Conservation (phyloP, 768 basidiomycete genomes). For the Mycena belliarum region DNA sequence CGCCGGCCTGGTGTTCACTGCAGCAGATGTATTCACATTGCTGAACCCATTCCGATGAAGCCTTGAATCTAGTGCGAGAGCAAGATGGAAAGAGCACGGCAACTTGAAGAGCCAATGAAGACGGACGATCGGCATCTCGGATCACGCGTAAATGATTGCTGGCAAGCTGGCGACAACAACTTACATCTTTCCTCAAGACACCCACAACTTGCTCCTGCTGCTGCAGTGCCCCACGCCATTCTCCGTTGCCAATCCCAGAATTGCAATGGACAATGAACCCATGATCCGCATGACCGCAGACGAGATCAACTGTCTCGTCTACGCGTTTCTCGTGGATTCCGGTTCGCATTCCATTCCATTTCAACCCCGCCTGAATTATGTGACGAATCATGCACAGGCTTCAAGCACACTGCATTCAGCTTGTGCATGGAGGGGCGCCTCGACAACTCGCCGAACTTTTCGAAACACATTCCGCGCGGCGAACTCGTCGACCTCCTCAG, state of each 20-base stretch:
- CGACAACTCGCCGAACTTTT: constrained; percentile 65
- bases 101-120: too few relatives aligned
- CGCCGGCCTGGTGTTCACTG: too few relatives aligned
- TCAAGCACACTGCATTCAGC: constrained; percentile 81
- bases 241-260: too few relatives aligned
- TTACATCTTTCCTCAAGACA: background rate
- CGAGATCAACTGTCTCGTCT: constrained; percentile 83
- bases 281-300: constrained; percentile 73
- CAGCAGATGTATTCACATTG: too few relatives aligned
- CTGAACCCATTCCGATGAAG: too few relatives aligned
- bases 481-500: constrained; percentile 79
- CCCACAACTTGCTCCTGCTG: background rate
- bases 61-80: too few relatives aligned
- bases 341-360: constrained; percentile 44
- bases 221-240: too few relatives aligned
- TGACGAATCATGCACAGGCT: constrained; percentile 48
- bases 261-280: constrained; percentile 24
- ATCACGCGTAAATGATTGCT: too few relatives aligned
- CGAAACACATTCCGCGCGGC: constrained; percentile 77
- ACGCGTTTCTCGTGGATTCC: constrained; percentile 82
- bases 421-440: constrained; percentile 73
- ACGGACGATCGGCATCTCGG: constrained; percentile 5
- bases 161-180: background rate
- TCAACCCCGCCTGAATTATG: background rate
- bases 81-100: too few relatives aligned